phyloP scores from a whole-genome alignment of 495 filamentous ascomycete genomes.

The Acidomyces sp. region DNA sequence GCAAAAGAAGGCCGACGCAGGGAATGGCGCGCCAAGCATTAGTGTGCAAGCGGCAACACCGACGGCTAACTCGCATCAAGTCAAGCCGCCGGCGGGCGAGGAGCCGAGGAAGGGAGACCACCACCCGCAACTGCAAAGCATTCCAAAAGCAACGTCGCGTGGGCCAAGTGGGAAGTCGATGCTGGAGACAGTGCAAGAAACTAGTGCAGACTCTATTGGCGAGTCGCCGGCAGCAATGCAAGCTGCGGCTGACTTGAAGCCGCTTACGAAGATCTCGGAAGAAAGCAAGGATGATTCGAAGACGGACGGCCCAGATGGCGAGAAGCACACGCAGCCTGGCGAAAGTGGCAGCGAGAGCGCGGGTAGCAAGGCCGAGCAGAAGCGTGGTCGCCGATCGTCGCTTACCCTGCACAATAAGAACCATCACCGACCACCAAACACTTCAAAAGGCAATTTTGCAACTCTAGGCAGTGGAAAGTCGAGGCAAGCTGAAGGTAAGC shows the following conservation, averaged over 20 bases:
- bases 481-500: constrained; percentile 58
- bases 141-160: constrained; percentile 33
- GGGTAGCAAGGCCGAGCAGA: constrained; percentile 32
- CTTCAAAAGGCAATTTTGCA: constrained; percentile 26
- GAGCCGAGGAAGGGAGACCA: constrained; percentile 45
- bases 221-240: constrained; percentile 14
- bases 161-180: constrained; percentile 53
- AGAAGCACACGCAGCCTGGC: constrained; percentile 16
- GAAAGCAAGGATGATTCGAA: constrained; percentile 35
- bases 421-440: constrained; percentile 22
- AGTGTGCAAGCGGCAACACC: constrained; percentile 42
- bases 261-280: constrained; percentile 28
- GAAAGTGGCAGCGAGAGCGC: constrained; percentile 54
- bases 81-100: constrained; percentile 36
- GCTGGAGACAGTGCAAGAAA: constrained; percentile 88
- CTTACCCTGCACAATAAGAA: constrained; percentile 18
- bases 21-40: constrained; percentile 33
- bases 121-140: constrained; percentile 37
- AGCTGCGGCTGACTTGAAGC: constrained; percentile 18
- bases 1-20: constrained; percentile 29
- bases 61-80: constrained; percentile 33
- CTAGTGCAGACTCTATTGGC: constrained; percentile 40
- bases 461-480: constrained; percentile 31
- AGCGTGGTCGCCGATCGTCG: constrained; percentile 16
- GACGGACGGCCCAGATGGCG: constrained; percentile 26